Percentiles rank a stretch among this genome's conserved stretches.
Evolutionary conservation across 768 basidiomycete species (phyloP).

Genomic region (Amanita inopinata): DNA sequence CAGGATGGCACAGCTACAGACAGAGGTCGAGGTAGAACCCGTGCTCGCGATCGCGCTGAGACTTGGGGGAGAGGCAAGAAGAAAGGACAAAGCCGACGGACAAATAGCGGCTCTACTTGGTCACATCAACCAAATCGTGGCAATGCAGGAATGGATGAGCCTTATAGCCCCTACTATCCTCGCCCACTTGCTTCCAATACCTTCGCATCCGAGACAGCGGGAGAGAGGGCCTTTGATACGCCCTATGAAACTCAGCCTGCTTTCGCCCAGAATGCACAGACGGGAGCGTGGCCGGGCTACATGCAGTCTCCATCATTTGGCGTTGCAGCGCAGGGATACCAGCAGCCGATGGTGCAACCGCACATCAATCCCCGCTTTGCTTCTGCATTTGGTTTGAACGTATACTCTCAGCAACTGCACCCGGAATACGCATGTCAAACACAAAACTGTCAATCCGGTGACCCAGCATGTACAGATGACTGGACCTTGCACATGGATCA

Average conservation of each 20-base stretch:
- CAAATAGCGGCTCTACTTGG: constrained; percentile 15
- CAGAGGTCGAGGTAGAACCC: constrained; percentile 3
- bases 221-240: neutral
- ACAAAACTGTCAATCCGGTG: neutral
- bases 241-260: constrained; percentile 1
- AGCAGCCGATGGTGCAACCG: constrained; percentile 44
- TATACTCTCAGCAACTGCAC: constrained; percentile 20
- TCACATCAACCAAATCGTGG: neutral
- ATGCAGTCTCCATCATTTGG: constrained; percentile 13
- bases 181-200: constrained; percentile 2
- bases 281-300: constrained; percentile 1
- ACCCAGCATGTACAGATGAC: constrained; percentile 24
- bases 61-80: constrained; percentile 27
- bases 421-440: constrained; percentile 8
- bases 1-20: neutral
- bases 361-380: constrained; percentile 83
- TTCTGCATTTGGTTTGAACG: constrained; percentile 45
- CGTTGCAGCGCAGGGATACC: constrained; percentile 10
- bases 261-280: neutral
- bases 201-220: constrained; percentile 9
- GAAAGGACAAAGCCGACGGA: constrained; percentile 21
- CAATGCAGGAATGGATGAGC: neutral
- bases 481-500: constrained; percentile 26
- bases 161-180: constrained; percentile 7
- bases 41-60: neutral